These are phyloP conservation scores for Cryptococcus jaspeensis DNA, from an alignment of 1,284 basidiomycete genomes.

Conservation along the genomic window DNA sequence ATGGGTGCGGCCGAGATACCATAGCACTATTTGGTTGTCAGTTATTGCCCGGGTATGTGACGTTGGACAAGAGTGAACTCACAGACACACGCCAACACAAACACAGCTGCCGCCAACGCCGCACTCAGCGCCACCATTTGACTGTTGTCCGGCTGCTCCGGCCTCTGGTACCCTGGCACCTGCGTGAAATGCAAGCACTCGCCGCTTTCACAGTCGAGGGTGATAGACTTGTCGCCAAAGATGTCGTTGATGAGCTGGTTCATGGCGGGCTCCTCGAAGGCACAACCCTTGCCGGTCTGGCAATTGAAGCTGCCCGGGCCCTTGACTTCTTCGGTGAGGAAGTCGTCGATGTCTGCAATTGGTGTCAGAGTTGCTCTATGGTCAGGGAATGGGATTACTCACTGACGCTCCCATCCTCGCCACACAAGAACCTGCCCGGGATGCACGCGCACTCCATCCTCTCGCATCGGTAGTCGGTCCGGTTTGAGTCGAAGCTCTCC, in stretches of 20 bases:
- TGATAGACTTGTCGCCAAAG: slow-evolving; percentile 89
- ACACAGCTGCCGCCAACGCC: slow-evolving; percentile 64
- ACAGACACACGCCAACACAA: slow-evolving; percentile 55
- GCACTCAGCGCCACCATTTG: slow-evolving; percentile 79
- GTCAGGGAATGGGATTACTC: slow-evolving; percentile 41
- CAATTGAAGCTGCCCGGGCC: slow-evolving; percentile 89
- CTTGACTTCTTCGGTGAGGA: slow-evolving; percentile 82
- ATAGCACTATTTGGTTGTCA: slow-evolving; percentile 61
- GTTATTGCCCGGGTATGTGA: slow-evolving; percentile 1
- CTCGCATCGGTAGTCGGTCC: slow-evolving; percentile 73
- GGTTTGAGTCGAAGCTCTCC: slow-evolving; percentile 59
- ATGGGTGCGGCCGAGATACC: slow-evolving; percentile 78
- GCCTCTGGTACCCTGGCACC: slow-evolving; percentile 86
- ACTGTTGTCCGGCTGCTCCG: slow-evolving; percentile 75
- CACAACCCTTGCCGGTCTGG: slow-evolving; percentile 68
- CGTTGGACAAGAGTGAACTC: slow-evolving; percentile 11
- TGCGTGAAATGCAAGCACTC: slow-evolving; percentile 92
- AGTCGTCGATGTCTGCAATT: slow-evolving; percentile 81
- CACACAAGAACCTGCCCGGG: slow-evolving; percentile 89
- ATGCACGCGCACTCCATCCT: slow-evolving; percentile 87
- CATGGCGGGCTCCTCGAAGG: slow-evolving; percentile 95
- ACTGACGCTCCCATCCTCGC: slow-evolving; percentile 93
- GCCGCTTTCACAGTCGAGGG: slow-evolving; percentile 79
- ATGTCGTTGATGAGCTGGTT: slow-evolving; percentile 89
- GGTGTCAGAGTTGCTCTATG: neutral